These are phyloP conservation scores for Fistulinella staudtii DNA, from an alignment of 1,284 basidiomycete species.

Conservation along the genomic window DNA sequence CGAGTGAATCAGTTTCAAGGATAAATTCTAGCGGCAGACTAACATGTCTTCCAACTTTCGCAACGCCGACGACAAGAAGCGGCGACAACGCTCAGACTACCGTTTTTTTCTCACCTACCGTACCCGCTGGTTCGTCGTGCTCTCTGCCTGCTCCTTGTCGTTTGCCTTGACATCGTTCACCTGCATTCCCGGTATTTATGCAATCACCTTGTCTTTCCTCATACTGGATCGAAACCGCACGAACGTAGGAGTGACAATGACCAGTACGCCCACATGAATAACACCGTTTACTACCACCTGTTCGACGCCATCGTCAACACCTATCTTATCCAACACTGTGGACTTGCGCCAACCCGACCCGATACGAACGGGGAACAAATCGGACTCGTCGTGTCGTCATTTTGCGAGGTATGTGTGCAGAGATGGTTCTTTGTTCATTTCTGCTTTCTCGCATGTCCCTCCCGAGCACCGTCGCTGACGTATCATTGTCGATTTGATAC, in stretches of 20 bases:
- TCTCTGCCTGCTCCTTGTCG: not conserved
- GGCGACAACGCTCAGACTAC: slow-evolving; percentile 50
- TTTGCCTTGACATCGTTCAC: slow-evolving; percentile 21
- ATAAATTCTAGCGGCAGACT: no score
- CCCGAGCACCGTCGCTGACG: not conserved
- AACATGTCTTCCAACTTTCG: not conserved
- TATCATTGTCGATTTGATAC: not conserved
- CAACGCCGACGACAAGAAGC: slow-evolving; percentile 19
- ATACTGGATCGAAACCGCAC: no score
- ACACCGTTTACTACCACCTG: slow-evolving; percentile 73
- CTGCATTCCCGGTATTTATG: no score
- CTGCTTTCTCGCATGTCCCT: not conserved
- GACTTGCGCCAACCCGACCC: slow-evolving; percentile 46
- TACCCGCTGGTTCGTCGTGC: slow-evolving; percentile 59
- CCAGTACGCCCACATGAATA: slow-evolving; percentile 76
- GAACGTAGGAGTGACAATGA: slow-evolving; percentile 82
- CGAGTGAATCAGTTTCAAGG: no score
- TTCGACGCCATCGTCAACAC: slow-evolving; percentile 76
- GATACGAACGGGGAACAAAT: slow-evolving; percentile 38
- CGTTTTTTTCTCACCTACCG: slow-evolving; percentile 56
- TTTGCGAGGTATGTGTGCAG: slow-evolving; percentile 51
- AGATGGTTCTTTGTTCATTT: no score
- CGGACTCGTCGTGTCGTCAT: slow-evolving; percentile 70
- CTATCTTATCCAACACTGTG: slow-evolving; percentile 61
- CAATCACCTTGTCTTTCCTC: no score